Percentiles rank a stretch among this genome's conserved stretches.
These are phyloP conservation scores for Theileria equi DNA, from an alignment of 169 alveolate genomes.

Conservation along the genomic window DNA sequence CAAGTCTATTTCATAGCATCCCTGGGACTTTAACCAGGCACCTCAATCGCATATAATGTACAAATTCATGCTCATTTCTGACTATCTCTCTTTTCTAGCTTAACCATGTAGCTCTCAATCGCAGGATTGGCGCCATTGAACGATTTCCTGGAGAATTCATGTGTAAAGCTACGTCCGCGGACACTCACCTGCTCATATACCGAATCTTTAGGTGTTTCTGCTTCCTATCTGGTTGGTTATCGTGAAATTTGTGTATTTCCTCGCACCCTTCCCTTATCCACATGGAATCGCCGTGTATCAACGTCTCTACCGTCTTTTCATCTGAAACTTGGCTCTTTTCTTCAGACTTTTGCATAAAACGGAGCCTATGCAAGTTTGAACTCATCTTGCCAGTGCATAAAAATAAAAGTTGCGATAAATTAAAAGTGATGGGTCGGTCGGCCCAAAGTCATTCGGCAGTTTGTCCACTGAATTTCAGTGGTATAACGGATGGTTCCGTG, in stretches of 20 bases:
- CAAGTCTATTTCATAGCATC: constrained; percentile 32
- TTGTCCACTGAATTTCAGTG: background rate
- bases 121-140: constrained; percentile 62
- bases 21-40: background rate
- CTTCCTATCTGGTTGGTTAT: background rate
- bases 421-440: too few relatives aligned
- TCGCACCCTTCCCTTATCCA: constrained; percentile 56
- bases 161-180: background rate
- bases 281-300: constrained; percentile 39
- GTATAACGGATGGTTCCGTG: background rate
- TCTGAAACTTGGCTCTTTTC: constrained; percentile 7
- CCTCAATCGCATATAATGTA: background rate
- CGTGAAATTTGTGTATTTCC: constrained; percentile 42
- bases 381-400: background rate
- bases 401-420: too few relatives aligned
- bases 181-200: constrained; percentile 50
- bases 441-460: too few relatives aligned
- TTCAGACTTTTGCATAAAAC: constrained; percentile 51
- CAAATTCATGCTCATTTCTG: background rate
- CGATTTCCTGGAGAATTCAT: constrained; percentile 30
- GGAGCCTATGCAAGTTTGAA: constrained; percentile 36
- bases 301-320: constrained; percentile 28
- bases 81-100: constrained; percentile 23
- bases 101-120: constrained; percentile 32
- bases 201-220: constrained; percentile 14